A percentile compares a stretch with the other conserved stretches of the same genome.
phyloP scores from a whole-genome alignment of 495 filamentous ascomycete genomes.

The Peziza echinospora region DNA sequence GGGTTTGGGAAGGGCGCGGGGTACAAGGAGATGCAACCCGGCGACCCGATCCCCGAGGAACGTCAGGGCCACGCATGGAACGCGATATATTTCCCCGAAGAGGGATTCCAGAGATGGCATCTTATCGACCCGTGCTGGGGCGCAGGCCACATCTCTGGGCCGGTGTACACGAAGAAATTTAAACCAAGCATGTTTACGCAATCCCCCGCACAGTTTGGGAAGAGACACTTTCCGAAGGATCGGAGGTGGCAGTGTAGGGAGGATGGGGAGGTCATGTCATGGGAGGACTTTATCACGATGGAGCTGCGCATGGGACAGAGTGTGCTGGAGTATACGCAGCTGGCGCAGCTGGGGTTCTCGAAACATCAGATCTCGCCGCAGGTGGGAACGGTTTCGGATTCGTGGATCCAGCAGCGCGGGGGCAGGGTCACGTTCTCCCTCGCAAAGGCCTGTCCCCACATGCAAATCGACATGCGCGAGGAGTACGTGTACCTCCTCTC shows the following conservation, averaged over 20 bases:
- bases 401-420: constrained; percentile 2
- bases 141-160: constrained; percentile 38
- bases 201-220: constrained; percentile 62
- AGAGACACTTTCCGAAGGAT: constrained; percentile 54
- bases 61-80: constrained; percentile 70
- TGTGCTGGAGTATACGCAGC: not conserved
- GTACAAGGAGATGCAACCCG: constrained; percentile 26
- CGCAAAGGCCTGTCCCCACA: not conserved
- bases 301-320: not conserved
- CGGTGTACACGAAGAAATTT: constrained; percentile 44
- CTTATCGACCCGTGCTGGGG: constrained; percentile 87
- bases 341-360: not conserved
- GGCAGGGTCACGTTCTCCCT: constrained; percentile 2
- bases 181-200: constrained; percentile 49
- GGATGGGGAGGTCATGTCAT: constrained; percentile 1
- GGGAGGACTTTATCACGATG: constrained; percentile 11
- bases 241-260: constrained; percentile 3
- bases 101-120: constrained; percentile 77
- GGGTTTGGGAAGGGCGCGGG: constrained; percentile 84
- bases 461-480: not conserved
- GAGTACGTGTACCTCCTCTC: not conserved
- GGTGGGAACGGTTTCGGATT: constrained; percentile 1
- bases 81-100: constrained; percentile 55
- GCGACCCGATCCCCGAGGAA: constrained; percentile 28
- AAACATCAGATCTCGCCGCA: constrained; percentile 1